Conservation (phyloP, 139 green algal species). For the Tetradesmus lagerheimii region DNA sequence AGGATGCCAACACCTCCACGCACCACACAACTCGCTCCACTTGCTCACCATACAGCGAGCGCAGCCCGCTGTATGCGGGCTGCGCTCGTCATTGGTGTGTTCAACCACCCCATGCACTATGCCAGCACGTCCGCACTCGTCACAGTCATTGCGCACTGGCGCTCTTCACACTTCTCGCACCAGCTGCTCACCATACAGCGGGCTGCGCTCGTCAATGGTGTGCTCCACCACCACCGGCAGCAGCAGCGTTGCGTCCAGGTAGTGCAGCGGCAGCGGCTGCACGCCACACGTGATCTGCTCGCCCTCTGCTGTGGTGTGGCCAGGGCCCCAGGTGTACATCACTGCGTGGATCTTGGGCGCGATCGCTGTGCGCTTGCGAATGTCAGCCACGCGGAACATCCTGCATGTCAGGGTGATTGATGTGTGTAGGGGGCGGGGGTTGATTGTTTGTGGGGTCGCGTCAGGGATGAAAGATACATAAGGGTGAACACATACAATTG, state of each 20-base stretch:
- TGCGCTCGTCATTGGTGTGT: too few species aligned
- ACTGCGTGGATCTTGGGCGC: slow-evolving; percentile 60
- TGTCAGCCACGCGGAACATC: slow-evolving; percentile 93
- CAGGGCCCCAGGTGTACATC: slow-evolving; percentile 86
- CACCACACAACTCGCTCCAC: too few species aligned
- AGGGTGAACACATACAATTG: too few species aligned
- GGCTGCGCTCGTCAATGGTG: slow-evolving; percentile 87
- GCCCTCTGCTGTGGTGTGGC: slow-evolving; percentile 81
- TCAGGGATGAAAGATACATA: too few species aligned
- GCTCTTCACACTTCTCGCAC: too few species aligned
- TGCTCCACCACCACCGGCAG: slow-evolving; percentile 88
- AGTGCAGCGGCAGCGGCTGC: slow-evolving; percentile 52
- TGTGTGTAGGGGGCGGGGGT: neutral
- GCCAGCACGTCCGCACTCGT: too few species aligned
- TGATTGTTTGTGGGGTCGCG: too few species aligned
- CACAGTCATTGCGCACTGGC: too few species aligned
- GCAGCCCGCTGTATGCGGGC: too few species aligned
- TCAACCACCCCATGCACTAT: too few species aligned
- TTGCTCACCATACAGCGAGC: too few species aligned
- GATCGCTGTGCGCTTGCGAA: slow-evolving; percentile 67
- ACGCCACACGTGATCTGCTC: slow-evolving; percentile 76
- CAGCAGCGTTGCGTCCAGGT: slow-evolving; percentile 85
- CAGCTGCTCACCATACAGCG: slow-evolving; percentile 75
- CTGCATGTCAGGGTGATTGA: slow-evolving; percentile 52
- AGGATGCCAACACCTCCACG: too few species aligned